Percentiles rank a stretch among this genome's conserved stretches.
phyloP scores from a whole-genome alignment of 148 eudicot species.

The Diospyros kaki region DNA sequence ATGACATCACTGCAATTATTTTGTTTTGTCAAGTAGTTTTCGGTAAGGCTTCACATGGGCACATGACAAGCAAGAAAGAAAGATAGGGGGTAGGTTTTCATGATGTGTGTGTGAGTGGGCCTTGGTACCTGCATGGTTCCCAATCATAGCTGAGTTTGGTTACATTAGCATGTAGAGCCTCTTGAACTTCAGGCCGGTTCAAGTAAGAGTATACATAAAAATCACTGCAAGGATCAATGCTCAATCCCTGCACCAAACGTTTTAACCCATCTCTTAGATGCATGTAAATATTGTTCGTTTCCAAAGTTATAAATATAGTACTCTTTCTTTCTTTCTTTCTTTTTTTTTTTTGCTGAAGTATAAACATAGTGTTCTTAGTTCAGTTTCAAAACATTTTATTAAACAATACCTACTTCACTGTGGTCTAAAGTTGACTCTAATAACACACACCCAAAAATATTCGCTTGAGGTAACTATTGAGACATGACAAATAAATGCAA shows the following conservation, averaged over 20 bases:
- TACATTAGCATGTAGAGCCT: conserved; percentile 74
- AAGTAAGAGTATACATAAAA: conserved; percentile 49
- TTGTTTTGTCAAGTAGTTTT: background rate
- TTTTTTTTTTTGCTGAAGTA: too few species aligned
- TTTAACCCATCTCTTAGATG: background rate
- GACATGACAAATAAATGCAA: too few species aligned
- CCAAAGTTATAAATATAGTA: too few species aligned
- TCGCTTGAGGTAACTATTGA: too few species aligned
- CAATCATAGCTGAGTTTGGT: conserved; percentile 51
- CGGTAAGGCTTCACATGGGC: too few species aligned
- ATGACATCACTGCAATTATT: conserved; percentile 26
- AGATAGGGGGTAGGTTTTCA: background rate
- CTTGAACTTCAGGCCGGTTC: conserved; percentile 57
- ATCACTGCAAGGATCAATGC: conserved; percentile 62
- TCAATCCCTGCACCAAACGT: conserved; percentile 29
- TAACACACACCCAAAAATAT: too few species aligned
- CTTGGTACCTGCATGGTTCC: conserved; percentile 61
- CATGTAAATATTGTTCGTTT: too few species aligned
- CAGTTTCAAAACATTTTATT: too few species aligned
- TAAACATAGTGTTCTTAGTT: too few species aligned
- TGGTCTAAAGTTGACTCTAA: too few species aligned
- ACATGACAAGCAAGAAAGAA: background rate
- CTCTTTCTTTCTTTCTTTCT: too few species aligned
- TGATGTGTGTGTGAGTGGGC: background rate
- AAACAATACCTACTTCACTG: too few species aligned